Evolutionary conservation across 768 basidiomycete species (phyloP), one percentile per base, ranked within the genome.

Genomic region (Mycena crocata): DNA sequence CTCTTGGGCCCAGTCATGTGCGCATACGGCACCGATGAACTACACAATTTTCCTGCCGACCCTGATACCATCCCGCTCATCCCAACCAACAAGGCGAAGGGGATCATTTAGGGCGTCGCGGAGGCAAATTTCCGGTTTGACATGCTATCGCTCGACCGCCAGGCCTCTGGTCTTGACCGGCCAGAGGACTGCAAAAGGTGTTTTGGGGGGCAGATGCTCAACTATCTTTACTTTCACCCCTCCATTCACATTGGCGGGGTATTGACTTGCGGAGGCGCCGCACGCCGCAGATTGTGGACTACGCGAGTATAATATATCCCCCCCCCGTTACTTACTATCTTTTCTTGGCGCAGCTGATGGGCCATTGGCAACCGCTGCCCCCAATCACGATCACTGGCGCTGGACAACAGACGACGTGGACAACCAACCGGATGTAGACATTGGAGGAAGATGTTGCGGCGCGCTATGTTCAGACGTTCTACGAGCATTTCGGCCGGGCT

Each of bases 101-200:
- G 49, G 19, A 48, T 63, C 10, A 13, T 63, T 0, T 63, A 54
- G 62, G 13, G 8, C 2, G 10, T 63, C 19, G 62, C 54, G 28
- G 62, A 63, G 39, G 57, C 21, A 3, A 63, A 40, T 9, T 63
- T 55, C 24, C 62, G 62, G 26, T 63, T 39, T 21, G 62, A 63
- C n/a, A 31, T 63, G 14, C 28, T 63, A 1, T 52, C 45, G 1
- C 42, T 63, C 2, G 54, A 63, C 32, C 19, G 23, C 2, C 54
- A 45, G 0, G 62, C 62, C 1, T 49, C 44, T 12, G 13, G 54
- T 2, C 7, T 30, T 10, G 26, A 56, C 15, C 62, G 45, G 5
- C 3, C 44, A 2, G 62, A 63, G 3, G 13, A 49, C 12, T 63
- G 62, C 24, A 32, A 23, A 7, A 9, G 39, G 6, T 63, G 62